Percentiles rank a stretch among this genome's conserved stretches.
Conservation (phyloP, 2,329 filamentous ascomycete species). For the Paraphaeosphaeria sporulosa region DNA sequence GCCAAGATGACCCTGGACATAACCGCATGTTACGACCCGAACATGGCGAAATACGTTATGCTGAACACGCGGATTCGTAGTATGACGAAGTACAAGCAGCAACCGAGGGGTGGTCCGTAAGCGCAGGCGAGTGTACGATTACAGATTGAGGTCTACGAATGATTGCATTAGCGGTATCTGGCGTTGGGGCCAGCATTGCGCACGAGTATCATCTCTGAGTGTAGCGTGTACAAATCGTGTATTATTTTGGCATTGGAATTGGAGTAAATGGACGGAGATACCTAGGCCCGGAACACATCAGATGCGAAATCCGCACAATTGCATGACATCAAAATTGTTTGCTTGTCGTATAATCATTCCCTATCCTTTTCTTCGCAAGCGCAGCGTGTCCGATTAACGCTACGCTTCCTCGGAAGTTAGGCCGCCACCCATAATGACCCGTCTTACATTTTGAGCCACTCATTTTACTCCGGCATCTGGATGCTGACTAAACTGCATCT, state of each 20-base stretch:
- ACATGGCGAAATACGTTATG: constrained; percentile 46
- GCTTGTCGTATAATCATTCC: no score
- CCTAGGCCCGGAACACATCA: neutral
- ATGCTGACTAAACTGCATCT: no score
- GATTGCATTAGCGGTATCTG: constrained; percentile 7
- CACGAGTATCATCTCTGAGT: neutral
- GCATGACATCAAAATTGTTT: neutral
- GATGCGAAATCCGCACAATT: neutral
- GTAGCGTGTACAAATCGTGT: constrained; percentile 6
- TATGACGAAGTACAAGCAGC: constrained; percentile 43
- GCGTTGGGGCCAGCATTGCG: neutral
- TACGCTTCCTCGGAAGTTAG: no score
- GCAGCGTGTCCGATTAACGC: no score
- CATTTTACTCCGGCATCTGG: no score
- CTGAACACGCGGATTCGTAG: constrained; percentile 37
- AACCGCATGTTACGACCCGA: constrained; percentile 55
- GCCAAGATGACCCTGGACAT: constrained; percentile 56
- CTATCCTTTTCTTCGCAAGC: no score
- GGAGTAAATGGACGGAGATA: constrained; percentile 10
- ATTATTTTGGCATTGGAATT: constrained; percentile 1
- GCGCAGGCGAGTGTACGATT: neutral
- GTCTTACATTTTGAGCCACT: no score
- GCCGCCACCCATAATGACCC: no score
- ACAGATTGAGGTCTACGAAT: neutral
- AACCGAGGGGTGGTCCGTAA: constrained; percentile 49